Evolutionary conservation across 139 green algal genomes (phyloP).

Genomic region (Raphidocelis subcapitata): DNA sequence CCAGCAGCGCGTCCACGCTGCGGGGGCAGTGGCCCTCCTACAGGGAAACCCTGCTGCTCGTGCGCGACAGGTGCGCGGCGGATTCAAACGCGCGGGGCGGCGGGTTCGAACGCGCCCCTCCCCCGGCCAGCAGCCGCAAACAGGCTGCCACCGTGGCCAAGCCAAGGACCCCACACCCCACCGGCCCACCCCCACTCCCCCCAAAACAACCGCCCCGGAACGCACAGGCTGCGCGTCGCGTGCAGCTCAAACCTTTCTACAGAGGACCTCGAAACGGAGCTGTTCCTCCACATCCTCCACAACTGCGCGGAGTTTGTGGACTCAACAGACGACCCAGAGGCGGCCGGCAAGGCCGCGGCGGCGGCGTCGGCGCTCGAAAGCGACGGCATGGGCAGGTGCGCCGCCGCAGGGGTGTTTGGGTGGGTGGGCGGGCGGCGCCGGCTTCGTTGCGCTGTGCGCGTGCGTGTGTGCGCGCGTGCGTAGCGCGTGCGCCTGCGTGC

Average conservation of each 20-base stretch:
- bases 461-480: background rate
- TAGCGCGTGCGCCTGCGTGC: background rate
- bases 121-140: too few relatives aligned
- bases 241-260: constrained; percentile 64
- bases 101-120: too few relatives aligned
- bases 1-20: constrained; percentile 56
- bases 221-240: too few relatives aligned
- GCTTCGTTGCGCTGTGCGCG: background rate
- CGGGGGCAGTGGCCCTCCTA: constrained; percentile 66
- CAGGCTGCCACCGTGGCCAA: too few relatives aligned
- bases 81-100: too few relatives aligned
- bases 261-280: constrained; percentile 81
- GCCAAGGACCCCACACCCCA: too few relatives aligned
- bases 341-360: constrained; percentile 12
- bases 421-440: background rate
- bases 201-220: too few relatives aligned
- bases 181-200: too few relatives aligned
- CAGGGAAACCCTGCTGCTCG: constrained; percentile 61
- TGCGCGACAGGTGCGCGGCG: constrained; percentile 63
- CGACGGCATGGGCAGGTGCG: constrained; percentile 34
- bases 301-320: constrained; percentile 55
- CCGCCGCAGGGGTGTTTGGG: background rate
- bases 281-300: constrained; percentile 80
- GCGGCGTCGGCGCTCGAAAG: constrained; percentile 28
- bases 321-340: constrained; percentile 27